A percentile compares a stretch with the other conserved stretches of the same genome.
Conservation (phyloP, 371 early-diverging fungal species). For the Saksenaea vasiformis region DNA sequence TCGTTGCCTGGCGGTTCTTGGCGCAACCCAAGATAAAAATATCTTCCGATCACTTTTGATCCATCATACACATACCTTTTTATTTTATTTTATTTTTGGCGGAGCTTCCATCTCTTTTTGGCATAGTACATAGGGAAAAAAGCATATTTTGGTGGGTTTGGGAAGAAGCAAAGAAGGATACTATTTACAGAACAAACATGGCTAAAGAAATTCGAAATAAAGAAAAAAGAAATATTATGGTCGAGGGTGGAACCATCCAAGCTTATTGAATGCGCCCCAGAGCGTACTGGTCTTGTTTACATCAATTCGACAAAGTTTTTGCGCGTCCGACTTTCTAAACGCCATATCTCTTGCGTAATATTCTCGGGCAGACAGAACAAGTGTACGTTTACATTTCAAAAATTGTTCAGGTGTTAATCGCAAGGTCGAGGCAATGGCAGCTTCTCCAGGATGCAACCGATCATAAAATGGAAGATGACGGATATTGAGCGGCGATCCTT, state of each 20-base stretch:
- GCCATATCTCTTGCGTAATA: conserved; percentile 29
- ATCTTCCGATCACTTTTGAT: neutral
- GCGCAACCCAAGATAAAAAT: conserved; percentile 1
- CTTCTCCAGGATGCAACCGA: conserved; percentile 56
- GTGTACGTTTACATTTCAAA: conserved; percentile 44
- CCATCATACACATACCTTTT: neutral
- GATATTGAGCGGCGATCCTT: conserved; percentile 40
- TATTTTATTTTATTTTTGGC: conserved; percentile 4
- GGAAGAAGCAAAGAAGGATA: neutral
- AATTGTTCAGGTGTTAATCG: conserved; percentile 69
- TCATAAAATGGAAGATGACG: conserved; percentile 40
- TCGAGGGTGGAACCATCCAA: conserved; percentile 23
- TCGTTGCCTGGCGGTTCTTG: neutral
- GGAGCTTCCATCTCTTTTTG: neutral
- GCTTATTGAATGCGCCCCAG: conserved; percentile 37
- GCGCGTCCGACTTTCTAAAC: conserved; percentile 40
- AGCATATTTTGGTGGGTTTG: neutral
- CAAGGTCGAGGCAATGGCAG: conserved; percentile 59
- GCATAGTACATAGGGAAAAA: conserved; percentile 6
- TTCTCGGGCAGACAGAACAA: conserved; percentile 30
- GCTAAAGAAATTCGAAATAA: neutral
- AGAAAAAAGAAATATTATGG: conserved; percentile 6
- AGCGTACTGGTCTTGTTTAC: conserved; percentile 43
- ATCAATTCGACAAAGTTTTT: conserved; percentile 38
- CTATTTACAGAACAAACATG: conserved; percentile 2